Conservation (phyloP, 805 yeast genomes). For the Cephaloascus fragrans region DNA sequence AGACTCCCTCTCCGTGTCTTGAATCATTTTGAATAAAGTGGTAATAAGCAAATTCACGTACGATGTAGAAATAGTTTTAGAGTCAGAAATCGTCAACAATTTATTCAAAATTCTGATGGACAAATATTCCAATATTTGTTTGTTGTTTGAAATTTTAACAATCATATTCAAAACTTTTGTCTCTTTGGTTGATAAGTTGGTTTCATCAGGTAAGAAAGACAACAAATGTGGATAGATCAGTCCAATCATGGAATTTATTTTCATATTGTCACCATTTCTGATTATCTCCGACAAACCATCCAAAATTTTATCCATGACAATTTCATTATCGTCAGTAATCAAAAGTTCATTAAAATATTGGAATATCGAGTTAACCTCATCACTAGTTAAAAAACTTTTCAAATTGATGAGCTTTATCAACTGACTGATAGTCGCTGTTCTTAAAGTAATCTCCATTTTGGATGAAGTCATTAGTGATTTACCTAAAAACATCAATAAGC, state of each 20-base stretch:
- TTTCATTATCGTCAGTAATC: conserved; percentile 38
- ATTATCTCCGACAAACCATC: conserved; percentile 44
- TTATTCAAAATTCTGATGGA: conserved; percentile 34
- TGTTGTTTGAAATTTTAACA: conserved; percentile 25
- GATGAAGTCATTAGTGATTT: conserved; percentile 62
- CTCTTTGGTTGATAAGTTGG: conserved; percentile 9
- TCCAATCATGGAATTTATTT: conserved; percentile 31
- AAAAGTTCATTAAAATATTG: conserved; percentile 59
- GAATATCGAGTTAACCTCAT: conserved; percentile 53
- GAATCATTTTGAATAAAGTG: conserved; percentile 9
- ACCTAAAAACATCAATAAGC: conserved; percentile 57
- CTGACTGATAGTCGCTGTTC: conserved; percentile 57
- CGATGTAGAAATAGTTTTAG: conserved; percentile 4
- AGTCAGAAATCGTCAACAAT: conserved; percentile 10
- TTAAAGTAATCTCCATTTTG: conserved; percentile 55
- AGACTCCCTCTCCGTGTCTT: conserved; percentile 3
- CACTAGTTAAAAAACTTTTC: conserved; percentile 33
- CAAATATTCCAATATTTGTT: conserved; percentile 32
- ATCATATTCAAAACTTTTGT: conserved; percentile 14
- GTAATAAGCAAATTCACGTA: conserved; percentile 14
- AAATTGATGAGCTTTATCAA: conserved; percentile 47
- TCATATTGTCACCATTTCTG: conserved; percentile 13
- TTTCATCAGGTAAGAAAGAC: conserved; percentile 35
- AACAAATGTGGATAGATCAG: conserved; percentile 43
- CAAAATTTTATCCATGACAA: conserved; percentile 43